Evolutionary conservation across 2,329 filamentous ascomycete genomes (phyloP), one percentile per base, ranked within the genome.

Genomic region (Fusarium udum): DNA sequence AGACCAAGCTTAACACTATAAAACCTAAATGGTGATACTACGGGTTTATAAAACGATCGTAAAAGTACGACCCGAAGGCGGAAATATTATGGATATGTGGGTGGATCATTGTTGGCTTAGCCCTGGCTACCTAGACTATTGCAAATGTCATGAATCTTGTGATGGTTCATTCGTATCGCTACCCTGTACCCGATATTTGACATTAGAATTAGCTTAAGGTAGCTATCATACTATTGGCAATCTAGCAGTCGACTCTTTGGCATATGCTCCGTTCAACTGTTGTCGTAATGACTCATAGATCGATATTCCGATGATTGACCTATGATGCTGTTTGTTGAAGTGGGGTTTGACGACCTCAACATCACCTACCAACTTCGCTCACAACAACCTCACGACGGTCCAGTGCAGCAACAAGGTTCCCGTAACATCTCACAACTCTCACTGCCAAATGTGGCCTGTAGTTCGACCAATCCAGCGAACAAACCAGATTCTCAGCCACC

Each of bases 401-500:
- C 34, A 36, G 28, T 45, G 32, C 57, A 40, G 28, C 45, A 51
- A 46, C 40, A 65, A 43, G 48, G 31, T 28, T 40, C 42, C 52
- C 31, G 31, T 26, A 22, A 62, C 24, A 62, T 8, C 18, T 45
- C 36, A 14, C 49, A 40, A 49, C 12, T n/a, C 45, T 14, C 46
- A 46, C 43, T 55, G 39, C 64, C 52, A 45, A 45, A 80, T 78
- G 78, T 75, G 56, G 42, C 61, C 67, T 31, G 31, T 72, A 37
- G 37, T 62, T 24, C 60, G 52, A 20, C 64, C 75, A 22, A 32
- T 71, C 28, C 71, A 75, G 52, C 79, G 80, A 61, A 80, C 71
- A 45, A 74, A 61, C 15, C 79, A 79, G 49, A 71, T 81, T 48
- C 48, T 75, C 45, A 73, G 73, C 20, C 79, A 82, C 68, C 75